phyloP scores from a whole-genome alignment of 441 rosid genomes.

The Mallotus repandus region DNA sequence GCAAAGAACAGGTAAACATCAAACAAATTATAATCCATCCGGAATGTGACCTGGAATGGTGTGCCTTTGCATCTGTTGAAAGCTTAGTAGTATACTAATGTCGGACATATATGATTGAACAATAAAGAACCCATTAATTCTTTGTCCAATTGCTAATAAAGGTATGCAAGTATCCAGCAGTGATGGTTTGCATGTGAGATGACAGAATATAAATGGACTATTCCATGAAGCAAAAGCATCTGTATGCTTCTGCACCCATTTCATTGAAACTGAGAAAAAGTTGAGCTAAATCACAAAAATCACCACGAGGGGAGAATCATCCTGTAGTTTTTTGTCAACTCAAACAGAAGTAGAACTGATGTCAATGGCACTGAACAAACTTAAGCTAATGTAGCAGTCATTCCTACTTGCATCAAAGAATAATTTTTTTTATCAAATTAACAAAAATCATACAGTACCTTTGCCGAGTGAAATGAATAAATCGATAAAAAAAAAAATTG shows the following conservation, averaged over 20 bases:
- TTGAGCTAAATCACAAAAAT: conserved; percentile 25
- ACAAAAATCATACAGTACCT: conserved; percentile 1
- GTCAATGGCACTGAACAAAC: conserved; percentile 98
- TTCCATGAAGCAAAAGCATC: conserved; percentile 15
- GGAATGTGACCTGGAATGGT: no score
- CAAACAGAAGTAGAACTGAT: conserved; percentile 83
- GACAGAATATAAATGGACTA: background rate
- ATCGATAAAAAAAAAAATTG: background rate
- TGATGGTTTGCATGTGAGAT: background rate
- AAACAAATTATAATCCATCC: no score
- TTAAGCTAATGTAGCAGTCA: conserved; percentile 98
- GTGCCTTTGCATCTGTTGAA: no score
- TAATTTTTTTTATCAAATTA: conserved; percentile 21
- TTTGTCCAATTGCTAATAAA: no score
- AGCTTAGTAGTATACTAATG: no score
- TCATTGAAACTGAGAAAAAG: background rate
- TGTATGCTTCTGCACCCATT: background rate
- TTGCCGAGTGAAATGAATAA: conserved; percentile 2
- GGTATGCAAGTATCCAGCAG: no score
- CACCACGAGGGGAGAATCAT: conserved; percentile 97
- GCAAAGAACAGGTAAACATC: no score
- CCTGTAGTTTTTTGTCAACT: conserved; percentile 94
- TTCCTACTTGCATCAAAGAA: conserved; percentile 71
- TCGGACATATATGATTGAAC: no score
- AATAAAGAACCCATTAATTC: no score